phyloP scores from a whole-genome alignment of 768 basidiomycete species.

The Auricularia cornea region DNA sequence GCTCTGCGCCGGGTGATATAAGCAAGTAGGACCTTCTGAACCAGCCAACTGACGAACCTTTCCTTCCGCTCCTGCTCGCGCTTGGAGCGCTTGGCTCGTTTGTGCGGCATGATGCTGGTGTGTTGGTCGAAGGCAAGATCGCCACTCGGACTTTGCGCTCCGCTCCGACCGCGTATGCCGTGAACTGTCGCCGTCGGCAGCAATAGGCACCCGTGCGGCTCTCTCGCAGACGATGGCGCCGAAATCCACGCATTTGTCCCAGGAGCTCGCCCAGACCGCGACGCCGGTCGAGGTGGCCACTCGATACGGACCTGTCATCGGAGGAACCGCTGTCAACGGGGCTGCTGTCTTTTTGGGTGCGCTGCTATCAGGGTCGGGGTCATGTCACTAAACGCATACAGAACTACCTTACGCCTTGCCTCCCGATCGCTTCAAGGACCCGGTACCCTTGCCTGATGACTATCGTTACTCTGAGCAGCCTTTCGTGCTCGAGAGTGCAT shows the following conservation, averaged over 20 bases:
- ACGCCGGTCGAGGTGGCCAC: constrained; percentile 35
- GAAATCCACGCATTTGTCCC: constrained; percentile 5
- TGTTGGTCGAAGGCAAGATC: not conserved
- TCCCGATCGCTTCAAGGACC: constrained; percentile 56
- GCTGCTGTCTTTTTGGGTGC: constrained; percentile 57
- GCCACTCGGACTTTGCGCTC: not conserved
- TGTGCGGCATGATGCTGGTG: constrained; percentile 47
- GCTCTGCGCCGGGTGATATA: not conserved
- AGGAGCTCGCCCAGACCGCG: constrained; percentile 31
- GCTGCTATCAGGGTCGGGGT: not conserved
- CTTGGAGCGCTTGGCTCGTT: constrained; percentile 46
- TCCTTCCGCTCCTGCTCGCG: constrained; percentile 35
- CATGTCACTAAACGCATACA: constrained; percentile 17
- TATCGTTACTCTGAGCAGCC: constrained; percentile 53
- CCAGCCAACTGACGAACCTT: constrained; percentile 26
- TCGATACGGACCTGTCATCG: constrained; percentile 45
- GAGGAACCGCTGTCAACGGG: constrained; percentile 53
- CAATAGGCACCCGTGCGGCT: not conserved
- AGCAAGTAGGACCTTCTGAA: not conserved
- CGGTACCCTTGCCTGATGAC: constrained; percentile 42
- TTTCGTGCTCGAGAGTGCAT: constrained; percentile 50
- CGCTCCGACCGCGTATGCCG: not conserved
- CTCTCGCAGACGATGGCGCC: constrained; percentile 8
- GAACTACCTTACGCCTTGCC: constrained; percentile 69
- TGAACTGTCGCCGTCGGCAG: not conserved